Conservation (phyloP, 345 rosid species). For the Citrus inodora region DNA sequence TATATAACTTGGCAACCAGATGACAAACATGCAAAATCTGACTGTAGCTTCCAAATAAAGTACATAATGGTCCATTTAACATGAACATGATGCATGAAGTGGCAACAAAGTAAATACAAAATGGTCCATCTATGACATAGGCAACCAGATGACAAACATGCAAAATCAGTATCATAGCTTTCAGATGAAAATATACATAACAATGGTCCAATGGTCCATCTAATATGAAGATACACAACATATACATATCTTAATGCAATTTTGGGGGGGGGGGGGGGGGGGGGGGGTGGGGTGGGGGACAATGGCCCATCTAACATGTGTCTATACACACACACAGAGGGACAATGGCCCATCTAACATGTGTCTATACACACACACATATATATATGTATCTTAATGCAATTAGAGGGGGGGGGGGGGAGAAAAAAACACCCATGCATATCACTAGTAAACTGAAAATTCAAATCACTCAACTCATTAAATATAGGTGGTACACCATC, state of each 20-base stretch:
- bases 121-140: neutral
- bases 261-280: too few species aligned
- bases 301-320: too few species aligned
- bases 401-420: too few species aligned
- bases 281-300: too few species aligned
- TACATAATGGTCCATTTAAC: neutral
- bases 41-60: neutral
- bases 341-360: neutral
- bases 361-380: too few species aligned
- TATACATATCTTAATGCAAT: too few species aligned
- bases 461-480: too few species aligned
- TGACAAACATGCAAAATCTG: neutral
- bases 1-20: neutral
- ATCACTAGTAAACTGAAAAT: too few species aligned
- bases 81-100: neutral
- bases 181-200: neutral
- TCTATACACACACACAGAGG: too few species aligned
- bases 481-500: too few species aligned
- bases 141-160: neutral
- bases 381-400: too few species aligned
- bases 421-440: too few species aligned
- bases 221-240: neutral
- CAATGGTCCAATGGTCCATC: neutral
- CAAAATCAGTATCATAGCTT: neutral
- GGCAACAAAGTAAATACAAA: neutral